Evolutionary conservation across 352 stramenopile species (phyloP).

Genomic region (Phytophthora sp.): DNA sequence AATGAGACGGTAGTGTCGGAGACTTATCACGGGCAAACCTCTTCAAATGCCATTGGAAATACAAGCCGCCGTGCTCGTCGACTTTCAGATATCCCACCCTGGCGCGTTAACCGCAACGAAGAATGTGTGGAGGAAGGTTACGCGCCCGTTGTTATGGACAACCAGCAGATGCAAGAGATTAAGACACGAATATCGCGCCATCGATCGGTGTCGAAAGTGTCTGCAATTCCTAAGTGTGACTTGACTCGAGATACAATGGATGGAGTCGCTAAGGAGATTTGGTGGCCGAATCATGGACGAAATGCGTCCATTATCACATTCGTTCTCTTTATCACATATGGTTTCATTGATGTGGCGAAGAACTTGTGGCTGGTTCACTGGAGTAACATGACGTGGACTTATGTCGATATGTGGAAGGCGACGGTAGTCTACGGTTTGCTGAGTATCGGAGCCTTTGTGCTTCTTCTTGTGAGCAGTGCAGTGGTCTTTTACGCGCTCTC

Average conservation of each 20-base stretch:
- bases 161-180: constrained; percentile 7
- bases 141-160: constrained; percentile 18
- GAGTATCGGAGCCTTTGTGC: constrained; percentile 32
- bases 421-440: constrained; percentile 39
- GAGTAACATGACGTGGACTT: constrained; percentile 37
- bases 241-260: constrained; percentile 31
- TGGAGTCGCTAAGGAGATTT: constrained; percentile 25
- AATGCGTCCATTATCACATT: constrained; percentile 16
- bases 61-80: constrained; percentile 36
- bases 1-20: constrained; percentile 32
- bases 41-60: not conserved
- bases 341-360: constrained; percentile 35
- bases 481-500: constrained; percentile 43
- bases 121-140: constrained; percentile 10
- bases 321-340: constrained; percentile 35
- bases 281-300: constrained; percentile 26
- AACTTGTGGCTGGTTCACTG: constrained; percentile 50
- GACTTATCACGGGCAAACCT: constrained; percentile 16
- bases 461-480: constrained; percentile 31
- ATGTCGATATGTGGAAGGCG: constrained; percentile 36
- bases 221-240: constrained; percentile 7
- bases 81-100: constrained; percentile 42
- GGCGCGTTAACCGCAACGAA: constrained; percentile 22
- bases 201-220: constrained; percentile 1
- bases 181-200: constrained; percentile 17